Evolutionary conservation across 768 basidiomycete genomes (phyloP).

Genomic region (Lentinula lateritia): DNA sequence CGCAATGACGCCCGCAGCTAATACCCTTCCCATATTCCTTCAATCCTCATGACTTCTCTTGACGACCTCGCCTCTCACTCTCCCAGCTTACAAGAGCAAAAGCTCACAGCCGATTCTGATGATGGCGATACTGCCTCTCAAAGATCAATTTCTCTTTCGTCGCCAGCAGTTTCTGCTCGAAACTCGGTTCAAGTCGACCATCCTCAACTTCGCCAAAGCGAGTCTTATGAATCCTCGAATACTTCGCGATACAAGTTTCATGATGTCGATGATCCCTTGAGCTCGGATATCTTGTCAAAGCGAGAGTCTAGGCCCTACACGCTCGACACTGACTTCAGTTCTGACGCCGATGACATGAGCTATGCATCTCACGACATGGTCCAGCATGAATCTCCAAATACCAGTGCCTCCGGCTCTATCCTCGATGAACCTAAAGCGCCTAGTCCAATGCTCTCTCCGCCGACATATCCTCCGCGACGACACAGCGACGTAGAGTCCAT

Average conservation of each 20-base stretch:
- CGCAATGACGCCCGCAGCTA: not conserved
- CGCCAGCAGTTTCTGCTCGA: slow-evolving; percentile 51
- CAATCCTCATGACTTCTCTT: slow-evolving; percentile 3
- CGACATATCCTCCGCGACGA: slow-evolving; percentile 53
- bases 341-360: slow-evolving; percentile 49
- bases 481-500: slow-evolving; percentile 35
- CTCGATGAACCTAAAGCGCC: slow-evolving; percentile 30
- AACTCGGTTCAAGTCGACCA: slow-evolving; percentile 19
- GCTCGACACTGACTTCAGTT: slow-evolving; percentile 47
- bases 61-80: slow-evolving; percentile 5
- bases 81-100: not conserved
- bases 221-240: slow-evolving; percentile 3
- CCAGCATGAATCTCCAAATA: slow-evolving; percentile 42
- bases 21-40: not conserved
- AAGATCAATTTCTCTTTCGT: slow-evolving; percentile 70
- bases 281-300: slow-evolving; percentile 25
- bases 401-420: slow-evolving; percentile 46
- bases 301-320: slow-evolving; percentile 43
- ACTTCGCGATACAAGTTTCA: not conserved
- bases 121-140: slow-evolving; percentile 79
- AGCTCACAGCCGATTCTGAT: slow-evolving; percentile 30
- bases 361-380: slow-evolving; percentile 36
- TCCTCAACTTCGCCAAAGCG: slow-evolving; percentile 7
- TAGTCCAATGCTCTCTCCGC: slow-evolving; percentile 21
- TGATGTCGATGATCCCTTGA: not conserved